A percentile compares a stretch with the other conserved stretches of the same genome.
phyloP scores from a whole-genome alignment of 352 stramenopile genomes.

The Pythium utonaiense region DNA sequence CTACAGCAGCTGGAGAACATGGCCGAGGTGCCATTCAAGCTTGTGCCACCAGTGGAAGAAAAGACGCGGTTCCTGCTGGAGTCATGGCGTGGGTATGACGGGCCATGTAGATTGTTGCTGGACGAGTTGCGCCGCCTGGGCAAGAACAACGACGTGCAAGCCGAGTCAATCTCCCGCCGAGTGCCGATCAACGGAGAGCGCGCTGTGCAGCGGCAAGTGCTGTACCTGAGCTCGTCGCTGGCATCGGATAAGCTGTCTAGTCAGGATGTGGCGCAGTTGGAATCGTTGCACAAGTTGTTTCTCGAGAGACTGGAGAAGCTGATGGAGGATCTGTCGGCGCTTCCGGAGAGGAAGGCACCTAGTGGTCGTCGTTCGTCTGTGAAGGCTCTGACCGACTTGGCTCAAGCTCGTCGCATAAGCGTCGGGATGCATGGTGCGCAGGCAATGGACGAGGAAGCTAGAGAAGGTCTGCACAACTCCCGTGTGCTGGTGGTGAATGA shows the following conservation, averaged over 20 bases:
- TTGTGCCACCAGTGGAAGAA: constrained; percentile 32
- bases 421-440: constrained; percentile 12
- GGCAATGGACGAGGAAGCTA: constrained; percentile 35
- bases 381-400: constrained; percentile 13
- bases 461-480: constrained; percentile 22
- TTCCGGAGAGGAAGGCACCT: constrained; percentile 8
- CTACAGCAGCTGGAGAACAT: constrained; percentile 39
- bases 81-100: constrained; percentile 56
- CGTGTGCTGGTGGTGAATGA: constrained; percentile 44
- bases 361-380: background rate
- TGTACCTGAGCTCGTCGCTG: constrained; percentile 55
- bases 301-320: constrained; percentile 48
- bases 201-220: constrained; percentile 24
- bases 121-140: constrained; percentile 52
- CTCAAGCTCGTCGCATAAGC: constrained; percentile 20
- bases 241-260: constrained; percentile 43
- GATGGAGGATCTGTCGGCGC: constrained; percentile 27
- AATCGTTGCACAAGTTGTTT: constrained; percentile 50
- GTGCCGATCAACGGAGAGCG: constrained; percentile 15
- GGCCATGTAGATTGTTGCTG: constrained; percentile 39
- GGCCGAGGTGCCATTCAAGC: constrained; percentile 33
- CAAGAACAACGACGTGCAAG: constrained; percentile 64
- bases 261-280: constrained; percentile 66
- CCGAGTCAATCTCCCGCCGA: constrained; percentile 33
- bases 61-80: constrained; percentile 55